phyloP scores from a whole-genome alignment of 2,329 filamentous ascomycete species.

The Sporothrix humicola region DNA sequence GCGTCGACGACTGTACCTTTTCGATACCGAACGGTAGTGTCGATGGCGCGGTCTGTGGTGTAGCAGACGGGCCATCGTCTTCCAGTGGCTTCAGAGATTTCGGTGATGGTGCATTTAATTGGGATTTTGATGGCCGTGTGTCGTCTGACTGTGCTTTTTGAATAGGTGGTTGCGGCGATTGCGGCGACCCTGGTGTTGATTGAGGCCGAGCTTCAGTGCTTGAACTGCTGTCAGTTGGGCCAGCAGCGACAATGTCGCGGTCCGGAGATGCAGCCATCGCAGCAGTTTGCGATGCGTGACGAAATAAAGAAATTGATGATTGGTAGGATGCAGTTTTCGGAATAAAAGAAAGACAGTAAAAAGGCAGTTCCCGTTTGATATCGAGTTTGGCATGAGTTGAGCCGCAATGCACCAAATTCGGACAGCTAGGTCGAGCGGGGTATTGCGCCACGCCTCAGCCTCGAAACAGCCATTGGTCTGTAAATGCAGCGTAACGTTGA shows the following conservation, averaged over 20 bases:
- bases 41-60: neutral
- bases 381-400: too few species aligned
- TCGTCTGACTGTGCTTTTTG: too few species aligned
- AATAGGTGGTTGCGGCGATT: neutral
- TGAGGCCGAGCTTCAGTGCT: neutral
- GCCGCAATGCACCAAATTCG: too few species aligned
- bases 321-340: neutral
- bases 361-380: too few species aligned
- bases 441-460: too few species aligned
- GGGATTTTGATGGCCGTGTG: too few species aligned
- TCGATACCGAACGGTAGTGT: neutral
- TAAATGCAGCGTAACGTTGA: too few species aligned
- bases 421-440: too few species aligned
- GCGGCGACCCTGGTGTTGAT: neutral
- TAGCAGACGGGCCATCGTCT: neutral
- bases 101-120: neutral
- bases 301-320: neutral
- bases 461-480: too few species aligned
- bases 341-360: neutral
- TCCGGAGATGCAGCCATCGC: neutral
- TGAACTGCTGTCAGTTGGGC: neutral
- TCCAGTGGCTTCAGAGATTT: neutral
- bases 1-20: neutral
- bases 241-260: neutral
- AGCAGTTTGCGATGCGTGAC: too few species aligned